Percentiles rank a stretch among this genome's conserved stretches.
Conservation (phyloP, 768 basidiomycete genomes). For the Lactarius tabidus region DNA sequence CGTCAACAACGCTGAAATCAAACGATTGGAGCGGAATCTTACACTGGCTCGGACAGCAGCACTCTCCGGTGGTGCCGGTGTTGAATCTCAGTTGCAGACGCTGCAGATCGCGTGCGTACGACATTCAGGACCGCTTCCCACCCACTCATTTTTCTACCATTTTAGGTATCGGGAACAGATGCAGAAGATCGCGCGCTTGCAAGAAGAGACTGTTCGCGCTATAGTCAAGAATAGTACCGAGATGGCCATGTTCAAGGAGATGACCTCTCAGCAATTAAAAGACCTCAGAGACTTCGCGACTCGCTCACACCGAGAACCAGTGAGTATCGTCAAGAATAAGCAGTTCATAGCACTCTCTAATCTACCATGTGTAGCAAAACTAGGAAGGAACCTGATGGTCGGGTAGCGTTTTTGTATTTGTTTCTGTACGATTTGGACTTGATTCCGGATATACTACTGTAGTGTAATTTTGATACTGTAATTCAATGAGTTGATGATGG, state of each 20-base stretch:
- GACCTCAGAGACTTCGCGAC: conserved; percentile 62
- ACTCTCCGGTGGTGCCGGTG: conserved; percentile 75
- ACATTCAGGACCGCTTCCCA: conserved; percentile 11
- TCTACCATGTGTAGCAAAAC: neutral
- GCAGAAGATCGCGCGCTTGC: conserved; percentile 67
- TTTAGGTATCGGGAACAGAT: conserved; percentile 73
- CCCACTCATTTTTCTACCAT: conserved; percentile 1
- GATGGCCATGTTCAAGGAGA: conserved; percentile 76
- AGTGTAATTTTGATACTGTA: too few species aligned
- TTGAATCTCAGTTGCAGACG: conserved; percentile 71
- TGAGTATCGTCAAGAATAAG: neutral
- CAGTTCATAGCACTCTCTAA: neutral
- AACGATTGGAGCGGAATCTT: conserved; percentile 65
- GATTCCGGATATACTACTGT: too few species aligned
- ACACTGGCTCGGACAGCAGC: conserved; percentile 73
- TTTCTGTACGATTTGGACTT: neutral
- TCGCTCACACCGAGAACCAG: neutral
- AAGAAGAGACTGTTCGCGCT: conserved; percentile 74
- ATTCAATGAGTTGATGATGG: too few species aligned
- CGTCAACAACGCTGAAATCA: conserved; percentile 61
- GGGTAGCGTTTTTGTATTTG: too few species aligned
- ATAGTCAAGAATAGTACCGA: conserved; percentile 84
- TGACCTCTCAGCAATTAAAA: conserved; percentile 65
- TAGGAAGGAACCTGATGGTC: neutral
- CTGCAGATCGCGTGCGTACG: conserved; percentile 67